Evolutionary conservation across 2,329 filamentous ascomycete species (phyloP), one percentile per base, ranked within the genome.

Genomic region (Zasmidium angulare): DNA sequence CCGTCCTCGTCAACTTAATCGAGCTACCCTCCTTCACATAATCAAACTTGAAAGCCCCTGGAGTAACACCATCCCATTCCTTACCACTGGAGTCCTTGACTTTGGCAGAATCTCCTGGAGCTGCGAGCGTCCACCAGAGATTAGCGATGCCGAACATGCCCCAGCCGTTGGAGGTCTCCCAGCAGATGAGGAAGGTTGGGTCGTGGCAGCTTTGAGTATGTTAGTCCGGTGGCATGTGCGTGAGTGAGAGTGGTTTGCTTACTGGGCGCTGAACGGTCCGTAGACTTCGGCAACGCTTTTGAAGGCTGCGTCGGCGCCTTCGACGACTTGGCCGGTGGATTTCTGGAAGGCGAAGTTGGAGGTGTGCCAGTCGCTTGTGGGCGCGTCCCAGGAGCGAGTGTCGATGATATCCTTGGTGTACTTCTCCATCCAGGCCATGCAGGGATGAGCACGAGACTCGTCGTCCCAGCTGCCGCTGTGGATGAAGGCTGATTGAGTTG

Each of bases 51-150:
- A 70, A 71, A 12, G 60, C 66, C 36, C 54, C 58, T 21, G 63
- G 56, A 40, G 56, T 58, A 9, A 64, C 65, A 11, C 64, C 66
- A 63, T 70, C 68, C 68, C 69, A 72, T 48, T 66, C 61, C 50
- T 66, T 65, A 2, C 67, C 68, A 9, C 59, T 50, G 9, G 47
- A 20, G 53, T 59, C 66, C 46, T 63, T 60, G 7, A 59, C 50
- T 50, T 63, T 64, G 19, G 55, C 31, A 3, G 52, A 63, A 19
- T 65, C 53, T 1, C 63, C 65, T 2, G 63, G 62, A 3, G 62
- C 66, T 1, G 56, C 59, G 9, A 70, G 43, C 17, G 65, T 63
- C 56, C 62, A 68, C 40, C 54, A 67, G 1, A 67, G 23, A 20
- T 56, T 65, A 22, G 68, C 69, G 11, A 65, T 49, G 14, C 64